phyloP scores from a whole-genome alignment of 768 basidiomycete genomes.

The Kondoa malvinella region DNA sequence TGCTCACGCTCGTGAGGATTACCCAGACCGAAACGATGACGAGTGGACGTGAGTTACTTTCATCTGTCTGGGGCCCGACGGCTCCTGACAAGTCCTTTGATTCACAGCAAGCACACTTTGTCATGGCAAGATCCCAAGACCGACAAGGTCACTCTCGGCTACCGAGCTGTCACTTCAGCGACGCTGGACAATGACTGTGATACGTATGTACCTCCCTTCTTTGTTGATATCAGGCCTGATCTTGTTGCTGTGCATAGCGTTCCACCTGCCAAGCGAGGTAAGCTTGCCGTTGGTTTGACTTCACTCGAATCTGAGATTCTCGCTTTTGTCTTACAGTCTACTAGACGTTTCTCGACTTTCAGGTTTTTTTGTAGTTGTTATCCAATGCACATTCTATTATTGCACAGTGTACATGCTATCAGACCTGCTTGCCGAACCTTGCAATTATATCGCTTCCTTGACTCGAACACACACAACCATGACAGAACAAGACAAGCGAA shows the following conservation, averaged over 20 bases:
- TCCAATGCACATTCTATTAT: neutral
- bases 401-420: too few species aligned
- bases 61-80: neutral
- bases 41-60: conserved; percentile 49
- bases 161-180: conserved; percentile 63
- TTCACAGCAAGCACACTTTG: conserved; percentile 45
- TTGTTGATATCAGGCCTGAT: neutral
- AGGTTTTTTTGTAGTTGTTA: too few species aligned
- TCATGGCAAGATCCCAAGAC: conserved; percentile 70
- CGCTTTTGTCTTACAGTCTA: neutral
- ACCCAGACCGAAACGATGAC: conserved; percentile 90
- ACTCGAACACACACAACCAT: too few species aligned
- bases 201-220: conserved; percentile 36
- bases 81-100: neutral
- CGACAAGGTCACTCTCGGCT: conserved; percentile 74
- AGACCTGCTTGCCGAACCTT: too few species aligned
- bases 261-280: neutral
- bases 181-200: conserved; percentile 67
- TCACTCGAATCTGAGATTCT: neutral
- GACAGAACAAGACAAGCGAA: neutral
- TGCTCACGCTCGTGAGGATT: conserved; percentile 96
- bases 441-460: too few species aligned
- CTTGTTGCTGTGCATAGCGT: too few species aligned
- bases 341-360: neutral
- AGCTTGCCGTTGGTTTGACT: too few species aligned